These are phyloP conservation scores for Apophysomyces sp. DNA, from an alignment of 371 early-diverging fungal species.

Conservation along the genomic window DNA sequence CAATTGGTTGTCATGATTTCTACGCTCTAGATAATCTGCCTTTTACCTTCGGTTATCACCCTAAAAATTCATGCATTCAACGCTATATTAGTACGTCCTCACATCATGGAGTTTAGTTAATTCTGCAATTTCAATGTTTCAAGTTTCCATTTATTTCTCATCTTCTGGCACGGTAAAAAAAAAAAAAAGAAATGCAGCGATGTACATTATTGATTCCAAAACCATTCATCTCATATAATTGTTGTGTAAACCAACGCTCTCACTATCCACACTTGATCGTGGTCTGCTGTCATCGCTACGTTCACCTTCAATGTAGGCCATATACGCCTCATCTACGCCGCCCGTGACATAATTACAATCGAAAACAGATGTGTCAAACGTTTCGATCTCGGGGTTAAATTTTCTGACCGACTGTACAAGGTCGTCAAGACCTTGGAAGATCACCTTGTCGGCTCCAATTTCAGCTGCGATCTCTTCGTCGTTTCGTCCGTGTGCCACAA, in stretches of 20 bases:
- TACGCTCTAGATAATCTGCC: too few species aligned
- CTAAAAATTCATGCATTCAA: too few species aligned
- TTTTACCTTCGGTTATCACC: too few species aligned
- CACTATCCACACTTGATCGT: constrained; percentile 50
- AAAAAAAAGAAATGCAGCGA: too few species aligned
- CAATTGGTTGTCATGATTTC: too few species aligned
- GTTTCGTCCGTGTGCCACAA: constrained; percentile 81
- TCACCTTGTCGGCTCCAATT: constrained; percentile 92
- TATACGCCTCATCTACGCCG: constrained; percentile 79
- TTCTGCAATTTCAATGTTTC: too few species aligned
- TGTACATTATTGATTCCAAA: not conserved
- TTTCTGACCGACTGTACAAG: constrained; percentile 76
- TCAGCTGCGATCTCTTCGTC: constrained; percentile 83
- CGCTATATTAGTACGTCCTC: too few species aligned
- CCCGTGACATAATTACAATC: constrained; percentile 91
- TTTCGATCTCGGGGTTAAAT: constrained; percentile 77
- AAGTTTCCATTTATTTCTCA: too few species aligned
- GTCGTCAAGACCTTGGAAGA: constrained; percentile 87
- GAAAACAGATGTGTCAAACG: constrained; percentile 96
- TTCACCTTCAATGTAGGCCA: constrained; percentile 68
- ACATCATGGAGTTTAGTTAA: too few species aligned
- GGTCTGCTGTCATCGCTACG: constrained; percentile 53
- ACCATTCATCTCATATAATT: constrained; percentile 22
- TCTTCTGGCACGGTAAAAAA: too few species aligned
- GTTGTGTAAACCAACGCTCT: constrained; percentile 67